phyloP scores from a whole-genome alignment of 2,329 filamentous ascomycete genomes.

The Fusarium coicis region DNA sequence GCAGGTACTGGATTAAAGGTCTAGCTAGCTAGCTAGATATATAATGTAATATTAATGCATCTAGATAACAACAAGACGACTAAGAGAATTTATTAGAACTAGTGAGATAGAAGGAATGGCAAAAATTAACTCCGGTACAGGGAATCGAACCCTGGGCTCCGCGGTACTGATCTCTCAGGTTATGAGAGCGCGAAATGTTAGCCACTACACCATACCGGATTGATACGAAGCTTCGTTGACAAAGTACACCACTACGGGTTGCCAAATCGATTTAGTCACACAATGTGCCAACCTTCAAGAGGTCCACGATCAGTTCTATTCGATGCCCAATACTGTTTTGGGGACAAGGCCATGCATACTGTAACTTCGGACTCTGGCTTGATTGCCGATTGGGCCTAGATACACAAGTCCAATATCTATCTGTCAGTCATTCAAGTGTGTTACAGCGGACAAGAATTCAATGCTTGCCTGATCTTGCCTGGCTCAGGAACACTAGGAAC shows the following conservation, averaged over 20 bases:
- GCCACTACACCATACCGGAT: slow-evolving; percentile 50
- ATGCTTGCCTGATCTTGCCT: background rate
- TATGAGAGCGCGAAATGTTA: slow-evolving; percentile 49
- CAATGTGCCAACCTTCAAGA: background rate
- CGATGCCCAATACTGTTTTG: background rate
- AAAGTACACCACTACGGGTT: fast-evolving
- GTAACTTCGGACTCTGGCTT: background rate
- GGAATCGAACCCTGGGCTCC: slow-evolving; percentile 8
- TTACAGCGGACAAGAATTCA: background rate
- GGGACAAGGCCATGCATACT: background rate
- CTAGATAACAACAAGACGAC: background rate
- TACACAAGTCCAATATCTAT: background rate
- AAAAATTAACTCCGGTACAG: background rate
- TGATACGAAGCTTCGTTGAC: background rate
- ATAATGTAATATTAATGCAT: too few relatives aligned
- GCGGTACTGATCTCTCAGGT: slow-evolving; percentile 24
- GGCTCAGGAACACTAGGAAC: background rate
- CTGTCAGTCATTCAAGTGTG: background rate
- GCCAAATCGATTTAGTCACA: background rate
- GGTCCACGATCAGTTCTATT: background rate
- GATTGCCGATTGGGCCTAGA: background rate
- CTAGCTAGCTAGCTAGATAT: too few relatives aligned
- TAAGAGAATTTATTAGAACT: background rate
- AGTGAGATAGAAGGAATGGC: background rate
- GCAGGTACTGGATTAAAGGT: too few relatives aligned